Conservation (phyloP, 805 yeast genomes). For the Candida glaebosa region DNA sequence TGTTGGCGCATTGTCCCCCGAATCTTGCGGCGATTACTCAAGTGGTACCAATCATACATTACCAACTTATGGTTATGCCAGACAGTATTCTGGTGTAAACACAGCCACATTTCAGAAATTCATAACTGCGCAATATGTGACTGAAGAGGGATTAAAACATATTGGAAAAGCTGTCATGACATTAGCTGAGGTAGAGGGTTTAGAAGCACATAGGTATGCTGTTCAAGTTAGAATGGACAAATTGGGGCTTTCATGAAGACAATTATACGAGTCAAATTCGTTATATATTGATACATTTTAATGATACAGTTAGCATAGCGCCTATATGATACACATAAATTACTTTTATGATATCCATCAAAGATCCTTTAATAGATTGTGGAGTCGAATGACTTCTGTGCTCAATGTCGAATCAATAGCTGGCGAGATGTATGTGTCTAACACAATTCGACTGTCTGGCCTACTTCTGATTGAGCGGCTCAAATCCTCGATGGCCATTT, state of each 20-base stretch:
- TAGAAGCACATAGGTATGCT: constrained; percentile 96
- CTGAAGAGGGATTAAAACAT: constrained; percentile 75
- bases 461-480: constrained; percentile 18
- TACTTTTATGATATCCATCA: too few species aligned
- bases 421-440: constrained; percentile 34
- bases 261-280: not conserved
- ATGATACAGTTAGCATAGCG: not conserved
- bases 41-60: constrained; percentile 97
- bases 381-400: constrained; percentile 34
- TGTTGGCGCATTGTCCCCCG: constrained; percentile 96
- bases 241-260: constrained; percentile 48
- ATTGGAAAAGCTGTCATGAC: constrained; percentile 98
- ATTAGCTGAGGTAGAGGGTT: constrained; percentile 92
- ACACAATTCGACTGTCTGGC: constrained; percentile 33
- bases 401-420: constrained; percentile 32
- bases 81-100: constrained; percentile 96
- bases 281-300: not conserved
- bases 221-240: constrained; percentile 91
- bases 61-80: constrained; percentile 98
- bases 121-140: constrained; percentile 89
- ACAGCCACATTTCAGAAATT: constrained; percentile 94
- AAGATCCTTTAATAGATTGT: constrained; percentile 1
- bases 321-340: not conserved
- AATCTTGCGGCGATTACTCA: constrained; percentile 97
- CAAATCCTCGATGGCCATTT: constrained; percentile 12